Conservation (phyloP, 805 yeast genomes). For the Debaryomyces tyrocola region DNA sequence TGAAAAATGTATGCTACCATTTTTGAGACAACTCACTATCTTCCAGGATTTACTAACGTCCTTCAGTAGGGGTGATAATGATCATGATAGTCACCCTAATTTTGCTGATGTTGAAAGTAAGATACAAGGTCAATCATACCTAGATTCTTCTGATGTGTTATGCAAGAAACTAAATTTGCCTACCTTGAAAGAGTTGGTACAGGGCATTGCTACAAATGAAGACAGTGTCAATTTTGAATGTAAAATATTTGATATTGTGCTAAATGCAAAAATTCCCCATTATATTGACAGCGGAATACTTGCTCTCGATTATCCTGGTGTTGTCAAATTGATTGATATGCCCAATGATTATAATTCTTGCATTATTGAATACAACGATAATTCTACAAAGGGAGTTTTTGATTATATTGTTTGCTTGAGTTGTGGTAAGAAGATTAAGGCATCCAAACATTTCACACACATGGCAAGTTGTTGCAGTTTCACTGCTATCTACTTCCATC, state of each 20-base stretch:
- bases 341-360: constrained; percentile 43
- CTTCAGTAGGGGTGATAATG: constrained; percentile 24
- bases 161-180: constrained; percentile 25
- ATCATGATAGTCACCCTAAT: constrained; percentile 12
- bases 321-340: constrained; percentile 50
- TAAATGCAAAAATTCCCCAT: constrained; percentile 26
- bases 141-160: constrained; percentile 23
- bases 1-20: constrained; percentile 29
- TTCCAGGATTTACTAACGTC: constrained; percentile 35
- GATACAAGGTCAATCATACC: constrained; percentile 13
- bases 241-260: constrained; percentile 20
- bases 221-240: constrained; percentile 15
- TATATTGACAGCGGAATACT: constrained; percentile 21
- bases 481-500: constrained; percentile 27
- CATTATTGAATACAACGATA: constrained; percentile 18
- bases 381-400: constrained; percentile 11
- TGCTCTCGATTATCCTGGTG: constrained; percentile 52
- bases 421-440: constrained; percentile 27
- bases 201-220: constrained; percentile 3
- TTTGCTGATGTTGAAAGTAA: constrained; percentile 16
- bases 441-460: constrained; percentile 26
- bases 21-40: constrained; percentile 33
- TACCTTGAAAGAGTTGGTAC: constrained; percentile 17
- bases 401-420: constrained; percentile 33
- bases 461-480: constrained; percentile 23